Evolutionary conservation across 495 filamentous ascomycete genomes (phyloP).

Genomic region (Stereocaulon alpinum): DNA sequence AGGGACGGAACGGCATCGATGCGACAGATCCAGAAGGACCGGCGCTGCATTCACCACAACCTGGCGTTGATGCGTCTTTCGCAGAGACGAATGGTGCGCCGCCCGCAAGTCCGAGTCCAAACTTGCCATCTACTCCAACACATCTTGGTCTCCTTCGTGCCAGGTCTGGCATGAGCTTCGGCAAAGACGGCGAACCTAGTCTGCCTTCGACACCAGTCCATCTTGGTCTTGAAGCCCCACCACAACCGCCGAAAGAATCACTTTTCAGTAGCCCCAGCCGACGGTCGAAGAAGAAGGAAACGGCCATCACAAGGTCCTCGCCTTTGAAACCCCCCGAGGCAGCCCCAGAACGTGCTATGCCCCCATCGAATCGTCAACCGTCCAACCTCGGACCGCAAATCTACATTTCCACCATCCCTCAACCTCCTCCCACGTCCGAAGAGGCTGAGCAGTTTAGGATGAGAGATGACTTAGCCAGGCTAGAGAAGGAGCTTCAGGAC

Average conservation of each 20-base stretch:
- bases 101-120: background rate
- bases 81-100: background rate
- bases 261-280: slow-evolving; percentile 34
- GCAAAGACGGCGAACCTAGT: slow-evolving; percentile 46
- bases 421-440: background rate
- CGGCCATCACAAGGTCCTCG: slow-evolving; percentile 22
- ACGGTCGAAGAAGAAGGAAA: slow-evolving; percentile 25
- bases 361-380: background rate
- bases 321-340: slow-evolving; percentile 29
- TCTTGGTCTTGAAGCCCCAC: slow-evolving; percentile 40
- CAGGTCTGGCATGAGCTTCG: slow-evolving; percentile 1
- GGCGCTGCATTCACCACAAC: background rate
- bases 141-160: background rate
- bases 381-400: slow-evolving; percentile 3
- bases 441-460: background rate
- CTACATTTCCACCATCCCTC: background rate
- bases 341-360: slow-evolving; percentile 10
- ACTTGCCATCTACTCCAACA: background rate
- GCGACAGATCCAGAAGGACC: background rate
- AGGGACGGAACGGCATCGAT: background rate
- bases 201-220: slow-evolving; percentile 62
- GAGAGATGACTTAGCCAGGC: background rate
- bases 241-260: slow-evolving; percentile 29
- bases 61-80: too few species aligned
- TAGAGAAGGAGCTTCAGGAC: slow-evolving; percentile 6